A percentile compares a stretch with the other conserved stretches of the same genome.
These are phyloP conservation scores for Rhodosporidiobolus sp. DNA, from an alignment of 768 basidiomycete genomes.

Conservation along the genomic window DNA sequence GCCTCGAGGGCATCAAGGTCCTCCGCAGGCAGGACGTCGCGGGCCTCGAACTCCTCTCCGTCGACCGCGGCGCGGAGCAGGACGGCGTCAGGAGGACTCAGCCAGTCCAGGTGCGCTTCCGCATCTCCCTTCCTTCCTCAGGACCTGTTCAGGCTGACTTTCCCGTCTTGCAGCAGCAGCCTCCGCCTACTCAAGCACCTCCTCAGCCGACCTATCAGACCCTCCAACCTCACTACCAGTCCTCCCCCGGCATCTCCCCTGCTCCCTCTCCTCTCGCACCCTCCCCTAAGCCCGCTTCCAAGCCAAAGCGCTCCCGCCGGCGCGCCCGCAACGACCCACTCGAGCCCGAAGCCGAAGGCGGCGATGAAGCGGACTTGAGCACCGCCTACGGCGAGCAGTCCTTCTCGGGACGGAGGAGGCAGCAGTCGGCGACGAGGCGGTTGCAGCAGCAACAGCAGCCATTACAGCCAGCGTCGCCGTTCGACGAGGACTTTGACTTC, in stretches of 20 bases:
- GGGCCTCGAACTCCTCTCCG: constrained; percentile 24
- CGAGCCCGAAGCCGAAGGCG: constrained; percentile 6
- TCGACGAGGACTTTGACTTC: constrained; percentile 42
- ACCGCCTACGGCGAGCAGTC: neutral
- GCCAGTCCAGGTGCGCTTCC: neutral
- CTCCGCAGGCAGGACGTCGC: constrained; percentile 18
- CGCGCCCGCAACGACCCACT: neutral
- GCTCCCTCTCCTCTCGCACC: constrained; percentile 12
- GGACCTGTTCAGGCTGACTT: neutral
- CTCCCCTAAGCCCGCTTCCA: constrained; percentile 10
- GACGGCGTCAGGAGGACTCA: neutral
- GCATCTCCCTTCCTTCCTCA: too few species aligned
- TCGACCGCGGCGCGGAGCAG: neutral
- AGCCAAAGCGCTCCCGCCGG: neutral
- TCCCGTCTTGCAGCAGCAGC: too few species aligned
- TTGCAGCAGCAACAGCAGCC: neutral
- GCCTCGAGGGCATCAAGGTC: neutral
- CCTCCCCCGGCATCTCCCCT: neutral
- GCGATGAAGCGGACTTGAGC: constrained; percentile 10
- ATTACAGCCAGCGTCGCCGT: neutral
- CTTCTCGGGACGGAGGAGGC: neutral
- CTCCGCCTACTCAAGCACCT: neutral
- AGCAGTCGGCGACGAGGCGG: neutral
- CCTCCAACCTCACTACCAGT: neutral
- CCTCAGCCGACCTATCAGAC: neutral